Evolutionary conservation across 2,329 filamentous ascomycete species (phyloP).

Genomic region (Blastomyces emzantsi): DNA sequence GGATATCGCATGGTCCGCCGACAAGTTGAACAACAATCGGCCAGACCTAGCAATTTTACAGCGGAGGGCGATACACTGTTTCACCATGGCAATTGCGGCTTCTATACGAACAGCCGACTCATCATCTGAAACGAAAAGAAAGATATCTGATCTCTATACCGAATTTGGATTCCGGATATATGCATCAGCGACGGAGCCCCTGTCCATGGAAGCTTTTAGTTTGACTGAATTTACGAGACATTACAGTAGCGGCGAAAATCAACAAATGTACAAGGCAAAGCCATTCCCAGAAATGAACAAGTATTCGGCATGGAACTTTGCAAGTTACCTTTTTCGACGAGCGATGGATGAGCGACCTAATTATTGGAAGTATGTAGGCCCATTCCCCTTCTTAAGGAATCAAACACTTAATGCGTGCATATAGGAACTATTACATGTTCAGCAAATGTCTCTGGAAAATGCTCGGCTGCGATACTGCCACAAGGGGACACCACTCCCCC

Average conservation of each 20-base stretch:
- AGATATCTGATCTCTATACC: slow-evolving; percentile 56
- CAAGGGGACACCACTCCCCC: slow-evolving; percentile 28
- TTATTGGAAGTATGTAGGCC: slow-evolving; percentile 50
- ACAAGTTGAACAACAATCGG: slow-evolving; percentile 81
- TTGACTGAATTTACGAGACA: slow-evolving; percentile 54
- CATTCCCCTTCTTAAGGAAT: not conserved
- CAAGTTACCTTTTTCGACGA: slow-evolving; percentile 50
- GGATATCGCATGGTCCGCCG: slow-evolving; percentile 75
- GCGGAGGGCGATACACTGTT: slow-evolving; percentile 73
- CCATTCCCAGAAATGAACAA: slow-evolving; percentile 50
- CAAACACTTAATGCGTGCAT: slow-evolving; percentile 18
- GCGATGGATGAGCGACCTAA: slow-evolving; percentile 52
- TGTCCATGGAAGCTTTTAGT: slow-evolving; percentile 58
- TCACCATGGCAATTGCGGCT: slow-evolving; percentile 58
- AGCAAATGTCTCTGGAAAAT: slow-evolving; percentile 68
- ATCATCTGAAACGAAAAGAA: slow-evolving; percentile 44
- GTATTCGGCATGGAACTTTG: slow-evolving; percentile 58
- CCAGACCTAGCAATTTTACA: slow-evolving; percentile 66
- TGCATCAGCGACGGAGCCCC: slow-evolving; percentile 57
- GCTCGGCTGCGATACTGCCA: slow-evolving; percentile 42
- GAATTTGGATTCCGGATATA: slow-evolving; percentile 63
- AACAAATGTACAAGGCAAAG: slow-evolving; percentile 48
- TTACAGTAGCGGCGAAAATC: slow-evolving; percentile 45
- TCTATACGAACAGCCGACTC: slow-evolving; percentile 50
- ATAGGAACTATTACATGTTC: slow-evolving; percentile 56